A percentile compares a stretch with the other conserved stretches of the same genome.
phyloP scores from a whole-genome alignment of 805 yeast genomes.

The Grigorovia jiainica region DNA sequence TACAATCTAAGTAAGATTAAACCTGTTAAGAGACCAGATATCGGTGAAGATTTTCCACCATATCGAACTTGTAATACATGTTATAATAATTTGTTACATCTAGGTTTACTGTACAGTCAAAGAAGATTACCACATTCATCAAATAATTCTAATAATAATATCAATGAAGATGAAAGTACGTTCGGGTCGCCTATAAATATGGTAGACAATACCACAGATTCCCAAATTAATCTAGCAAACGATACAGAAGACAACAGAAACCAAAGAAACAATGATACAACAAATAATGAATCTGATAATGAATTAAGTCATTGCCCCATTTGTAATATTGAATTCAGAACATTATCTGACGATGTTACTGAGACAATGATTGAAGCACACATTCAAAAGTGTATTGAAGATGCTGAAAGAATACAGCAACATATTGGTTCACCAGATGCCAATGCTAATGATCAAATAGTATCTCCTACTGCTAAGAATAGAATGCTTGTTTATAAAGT shows the following conservation, averaged over 20 bases:
- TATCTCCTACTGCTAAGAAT: conserved; percentile 31
- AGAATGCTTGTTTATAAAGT: conserved; percentile 74
- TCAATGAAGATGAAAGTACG: neutral
- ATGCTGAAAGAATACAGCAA: conserved; percentile 40
- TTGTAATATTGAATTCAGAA: conserved; percentile 17
- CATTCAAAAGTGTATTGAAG: conserved; percentile 55
- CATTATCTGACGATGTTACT: conserved; percentile 4
- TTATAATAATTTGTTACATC: conserved; percentile 30
- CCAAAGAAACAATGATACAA: too few relatives aligned
- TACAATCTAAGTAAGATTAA: conserved; percentile 22
- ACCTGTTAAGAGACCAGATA: conserved; percentile 15
- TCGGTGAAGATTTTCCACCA: conserved; percentile 6
- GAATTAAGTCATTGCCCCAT: conserved; percentile 31
- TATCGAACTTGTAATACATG: conserved; percentile 8
- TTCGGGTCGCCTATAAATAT: conserved; percentile 2
- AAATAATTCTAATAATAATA: conserved; percentile 4
- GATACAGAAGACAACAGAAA: neutral
- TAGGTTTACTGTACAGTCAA: conserved; percentile 9
- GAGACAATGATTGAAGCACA: conserved; percentile 46
- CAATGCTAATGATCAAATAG: conserved; percentile 6
- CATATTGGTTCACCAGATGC: conserved; percentile 28
- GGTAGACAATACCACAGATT: neutral
- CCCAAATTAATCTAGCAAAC: neutral
- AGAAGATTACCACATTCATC: conserved; percentile 4
- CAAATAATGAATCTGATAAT: conserved; percentile 1